phyloP scores from a whole-genome alignment of 192 early-diverging fungal species.

The Backusella parvicylindrica region DNA sequence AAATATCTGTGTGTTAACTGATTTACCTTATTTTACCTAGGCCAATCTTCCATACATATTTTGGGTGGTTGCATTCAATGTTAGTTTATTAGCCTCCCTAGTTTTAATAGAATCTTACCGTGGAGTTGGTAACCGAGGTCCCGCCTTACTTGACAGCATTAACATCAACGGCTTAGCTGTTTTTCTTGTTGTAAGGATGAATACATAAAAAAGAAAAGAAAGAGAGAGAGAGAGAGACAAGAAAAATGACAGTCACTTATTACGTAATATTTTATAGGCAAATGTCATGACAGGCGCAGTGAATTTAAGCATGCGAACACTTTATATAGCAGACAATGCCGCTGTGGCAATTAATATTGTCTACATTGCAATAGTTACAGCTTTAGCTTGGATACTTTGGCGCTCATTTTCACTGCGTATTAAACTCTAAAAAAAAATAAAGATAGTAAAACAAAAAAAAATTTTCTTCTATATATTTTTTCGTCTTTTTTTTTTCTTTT shows the following conservation, averaged over 20 bases:
- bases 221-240: background rate
- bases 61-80: conserved; percentile 74
- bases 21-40: conserved; percentile 28
- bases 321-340: conserved; percentile 46
- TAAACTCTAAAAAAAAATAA: conserved; percentile 15
- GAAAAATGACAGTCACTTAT: background rate
- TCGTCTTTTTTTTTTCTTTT: conserved; percentile 2
- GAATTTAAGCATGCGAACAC: conserved; percentile 79
- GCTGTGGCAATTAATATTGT: conserved; percentile 44
- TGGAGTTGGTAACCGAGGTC: conserved; percentile 47
- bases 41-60: conserved; percentile 75
- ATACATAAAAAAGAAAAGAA: background rate
- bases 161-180: conserved; percentile 80
- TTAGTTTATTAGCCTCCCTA: conserved; percentile 56
- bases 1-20: background rate
- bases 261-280: conserved; percentile 47
- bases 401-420: conserved; percentile 9
- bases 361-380: conserved; percentile 47
- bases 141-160: conserved; percentile 61
- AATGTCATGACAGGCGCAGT: conserved; percentile 86
- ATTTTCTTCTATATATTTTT: background rate
- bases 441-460: background rate
- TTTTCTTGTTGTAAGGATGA: conserved; percentile 68
- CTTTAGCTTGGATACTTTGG: conserved; percentile 22
- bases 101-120: conserved; percentile 38